Conservation (phyloP, 78 protist genomes). For the Salpingoeca rosetta region DNA sequence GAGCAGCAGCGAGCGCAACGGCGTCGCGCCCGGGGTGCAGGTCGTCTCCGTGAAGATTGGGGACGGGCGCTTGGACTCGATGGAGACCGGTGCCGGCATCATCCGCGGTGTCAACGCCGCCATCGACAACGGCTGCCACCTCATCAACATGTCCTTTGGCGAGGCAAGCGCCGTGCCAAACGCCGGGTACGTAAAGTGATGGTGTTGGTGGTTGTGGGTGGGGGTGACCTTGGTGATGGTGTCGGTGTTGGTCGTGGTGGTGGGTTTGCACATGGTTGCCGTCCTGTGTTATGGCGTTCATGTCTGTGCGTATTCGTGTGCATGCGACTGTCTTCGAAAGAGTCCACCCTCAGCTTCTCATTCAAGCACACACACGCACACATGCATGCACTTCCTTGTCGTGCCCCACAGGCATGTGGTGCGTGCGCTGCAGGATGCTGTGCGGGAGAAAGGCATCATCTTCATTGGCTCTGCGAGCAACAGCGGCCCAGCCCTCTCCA, state of each 20-base stretch:
- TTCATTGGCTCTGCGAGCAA: slow-evolving; percentile 37
- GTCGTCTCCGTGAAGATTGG: slow-evolving; percentile 57
- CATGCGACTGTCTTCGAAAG: no score
- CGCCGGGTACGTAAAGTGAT: slow-evolving; percentile 19
- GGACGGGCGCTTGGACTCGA: slow-evolving; percentile 43
- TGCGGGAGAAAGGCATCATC: neutral
- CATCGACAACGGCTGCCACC: slow-evolving; percentile 10
- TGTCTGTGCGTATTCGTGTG: no score
- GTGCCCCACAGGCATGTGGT: neutral
- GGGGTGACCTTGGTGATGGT: slow-evolving; percentile 27
- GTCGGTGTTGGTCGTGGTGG: no score
- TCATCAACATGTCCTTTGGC: slow-evolving; percentile 60
- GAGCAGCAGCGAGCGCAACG: slow-evolving; percentile 37
- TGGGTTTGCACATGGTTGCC: no score
- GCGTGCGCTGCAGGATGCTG: neutral
- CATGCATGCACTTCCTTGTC: no score
- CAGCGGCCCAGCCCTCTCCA: slow-evolving; percentile 57
- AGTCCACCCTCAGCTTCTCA: neutral
- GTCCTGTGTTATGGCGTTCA: no score
- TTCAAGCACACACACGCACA: no score
- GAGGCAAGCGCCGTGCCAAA: slow-evolving; percentile 16
- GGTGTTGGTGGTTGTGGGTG: slow-evolving; percentile 6
- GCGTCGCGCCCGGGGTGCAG: slow-evolving; percentile 67
- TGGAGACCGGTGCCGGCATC: slow-evolving; percentile 52
- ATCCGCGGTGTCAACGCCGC: slow-evolving; percentile 44